A percentile compares a stretch with the other conserved stretches of the same genome.
Conservation (phyloP, 164 flowering plant genomes). For the Magnolia officinalis region DNA sequence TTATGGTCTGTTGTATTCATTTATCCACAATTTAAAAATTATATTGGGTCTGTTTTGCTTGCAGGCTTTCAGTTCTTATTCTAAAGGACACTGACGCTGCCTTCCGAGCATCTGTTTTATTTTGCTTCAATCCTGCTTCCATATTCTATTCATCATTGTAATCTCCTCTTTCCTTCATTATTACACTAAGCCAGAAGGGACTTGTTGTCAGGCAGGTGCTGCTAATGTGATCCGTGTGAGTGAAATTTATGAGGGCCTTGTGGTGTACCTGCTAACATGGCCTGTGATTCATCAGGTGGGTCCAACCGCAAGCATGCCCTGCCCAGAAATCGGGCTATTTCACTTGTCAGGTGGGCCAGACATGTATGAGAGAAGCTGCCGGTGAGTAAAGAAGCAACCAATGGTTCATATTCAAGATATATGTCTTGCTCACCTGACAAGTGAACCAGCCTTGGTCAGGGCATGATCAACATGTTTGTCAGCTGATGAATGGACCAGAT, state of each 20-base stretch:
- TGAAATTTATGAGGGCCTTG: no score
- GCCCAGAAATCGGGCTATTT: no score
- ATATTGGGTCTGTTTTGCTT: constrained; percentile 1
- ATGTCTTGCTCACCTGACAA: not conserved
- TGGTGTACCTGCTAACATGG: no score
- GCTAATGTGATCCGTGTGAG: no score
- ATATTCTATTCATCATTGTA: constrained; percentile 93
- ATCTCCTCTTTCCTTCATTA: constrained; percentile 11
- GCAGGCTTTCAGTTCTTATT: constrained; percentile 79
- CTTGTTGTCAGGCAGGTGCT: not conserved
- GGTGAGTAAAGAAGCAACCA: no score
- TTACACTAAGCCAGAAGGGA: not conserved
- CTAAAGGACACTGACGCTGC: constrained; percentile 73
- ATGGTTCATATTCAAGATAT: no score
- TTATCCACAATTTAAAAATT: not conserved
- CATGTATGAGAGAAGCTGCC: no score
- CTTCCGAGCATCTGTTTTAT: constrained; percentile 65
- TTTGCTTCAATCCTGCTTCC: constrained; percentile 98
- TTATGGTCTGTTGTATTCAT: not conserved
- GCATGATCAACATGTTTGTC: not conserved
- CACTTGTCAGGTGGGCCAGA: no score
- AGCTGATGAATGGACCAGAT: not conserved
- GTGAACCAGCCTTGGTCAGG: not conserved
- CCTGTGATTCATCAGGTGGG: no score
- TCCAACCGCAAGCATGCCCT: no score